Base-by-base conservation (phyloP, 257 asterid species). In the Linaria vulgaris region DNA sequence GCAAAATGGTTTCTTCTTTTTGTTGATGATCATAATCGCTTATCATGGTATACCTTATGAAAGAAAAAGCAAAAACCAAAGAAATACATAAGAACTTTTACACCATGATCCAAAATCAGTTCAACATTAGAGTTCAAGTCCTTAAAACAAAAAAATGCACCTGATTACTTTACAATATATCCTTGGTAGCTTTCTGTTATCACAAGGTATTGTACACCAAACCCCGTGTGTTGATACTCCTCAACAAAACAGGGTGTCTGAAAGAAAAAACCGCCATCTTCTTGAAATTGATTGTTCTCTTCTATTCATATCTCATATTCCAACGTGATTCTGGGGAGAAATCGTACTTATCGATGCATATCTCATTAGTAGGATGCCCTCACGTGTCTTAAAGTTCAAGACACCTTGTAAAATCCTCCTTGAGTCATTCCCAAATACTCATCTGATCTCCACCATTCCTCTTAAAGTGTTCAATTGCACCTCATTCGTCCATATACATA, bases 271-370 rank as follows among this genome's bases (percentile, higher is more conserved):
- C 10, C 9, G 27, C 1, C 39, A 37, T n/a, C 30, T 50, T 0
- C 20, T 50, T 0, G 41, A 64, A 14, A 27, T 39, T 20, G 61
- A 24, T 23, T 3, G 70, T 8, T 30, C 63, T 8, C 22, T 54
- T 0, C 6, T 53, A 10, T 53, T 65, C 27, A 9, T 43, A 2
- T 34, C 9, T 1, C 19, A 27, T 23, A 64, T 66, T 14, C 64
- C 22, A 1, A 34, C 47, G 21, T 5, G 30, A 7, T 48, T 46
- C 3, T 68, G 72, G 58, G 66, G 72, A 0, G 59, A 68, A 50
- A 17, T 44, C 58, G 34, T 27, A 6, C 6, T 27, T 2, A 27
- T 6, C 34, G 34, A 3, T 27, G 34, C 34, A 6, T 27, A 27
- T 27, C 34, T 27, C 34, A 27, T 27, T 27, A 27, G 6, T 27